A percentile compares a stretch with the other conserved stretches of the same genome.
phyloP scores from a whole-genome alignment of 1,284 basidiomycete genomes.

The Tranzscheliella williamsii region DNA sequence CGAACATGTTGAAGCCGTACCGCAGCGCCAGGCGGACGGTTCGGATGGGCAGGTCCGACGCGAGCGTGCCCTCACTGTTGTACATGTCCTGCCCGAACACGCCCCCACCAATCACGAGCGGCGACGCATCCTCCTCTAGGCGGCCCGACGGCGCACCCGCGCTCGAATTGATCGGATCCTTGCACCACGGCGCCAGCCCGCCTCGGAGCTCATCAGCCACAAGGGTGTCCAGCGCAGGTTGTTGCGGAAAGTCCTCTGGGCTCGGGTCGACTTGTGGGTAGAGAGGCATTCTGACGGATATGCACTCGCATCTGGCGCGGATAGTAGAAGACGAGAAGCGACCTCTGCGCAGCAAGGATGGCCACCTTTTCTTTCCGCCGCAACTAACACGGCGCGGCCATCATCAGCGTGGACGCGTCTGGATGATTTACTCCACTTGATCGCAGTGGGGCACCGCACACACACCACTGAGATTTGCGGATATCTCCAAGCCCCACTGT shows the following conservation, averaged over 20 bases:
- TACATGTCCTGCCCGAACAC: slow-evolving; percentile 57
- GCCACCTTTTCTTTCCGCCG: too few species aligned
- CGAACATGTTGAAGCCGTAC: slow-evolving; percentile 86
- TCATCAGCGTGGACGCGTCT: too few species aligned
- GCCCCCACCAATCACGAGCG: slow-evolving; percentile 54
- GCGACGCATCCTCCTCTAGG: slow-evolving; percentile 28
- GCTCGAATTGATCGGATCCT: slow-evolving; percentile 7
- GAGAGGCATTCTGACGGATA: slow-evolving; percentile 20
- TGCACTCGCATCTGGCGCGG: too few species aligned
- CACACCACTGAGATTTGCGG: too few species aligned
- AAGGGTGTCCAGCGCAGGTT: slow-evolving; percentile 21
- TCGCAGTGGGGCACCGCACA: too few species aligned
- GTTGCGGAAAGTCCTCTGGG: slow-evolving; percentile 24
- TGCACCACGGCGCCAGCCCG: slow-evolving; percentile 34
- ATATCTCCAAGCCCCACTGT: too few species aligned
- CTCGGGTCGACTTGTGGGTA: slow-evolving; percentile 36
- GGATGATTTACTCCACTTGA: too few species aligned
- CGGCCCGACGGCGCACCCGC: slow-evolving; percentile 6
- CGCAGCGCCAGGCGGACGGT: slow-evolving; percentile 68
- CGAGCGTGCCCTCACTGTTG: slow-evolving; percentile 36
- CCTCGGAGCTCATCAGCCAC: slow-evolving; percentile 17
- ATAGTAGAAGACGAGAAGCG: too few species aligned
- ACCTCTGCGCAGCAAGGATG: too few species aligned
- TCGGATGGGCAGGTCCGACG: slow-evolving; percentile 37
- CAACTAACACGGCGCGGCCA: too few species aligned